Evolutionary conservation across 257 asterid genomes (phyloP), one percentile per base, ranked within the genome.

Genomic region (Ilex aquifolium): DNA sequence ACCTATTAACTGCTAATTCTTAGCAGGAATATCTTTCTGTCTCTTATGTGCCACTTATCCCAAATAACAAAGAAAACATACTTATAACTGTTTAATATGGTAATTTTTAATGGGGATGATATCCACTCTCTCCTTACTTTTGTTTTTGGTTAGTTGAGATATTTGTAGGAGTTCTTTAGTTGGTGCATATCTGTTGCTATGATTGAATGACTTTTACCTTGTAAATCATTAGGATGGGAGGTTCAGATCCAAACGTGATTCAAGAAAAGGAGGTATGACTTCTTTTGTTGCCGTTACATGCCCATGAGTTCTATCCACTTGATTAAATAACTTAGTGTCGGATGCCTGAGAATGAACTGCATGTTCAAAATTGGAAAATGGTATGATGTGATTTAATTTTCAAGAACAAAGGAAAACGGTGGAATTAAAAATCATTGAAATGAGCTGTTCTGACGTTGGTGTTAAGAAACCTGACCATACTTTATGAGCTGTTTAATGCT

Each of bases 221-320:
- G 62, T 79, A 60, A 75, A 70, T 77, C 72, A 74, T 70, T 72
- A 92, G 99, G 99, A 92, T 68, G 99, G 99, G 69, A 84, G 93
- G 84, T 92, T 80, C 86, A 83, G 96, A 81, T 89, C 97, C 62
- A 92, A 90, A 81, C 92, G 97, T 50, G 99, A 92, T 79, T 88
- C 97, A n/a, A 82, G 97, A 51, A 92, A 89, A 87, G 95, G 95
- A 87, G 99, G 99, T 92, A 87, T 44, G 82, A 30, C 15, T 8
- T 8, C 27, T 21, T 21, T 21, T 21, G 27, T 77, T 61, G 16
- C 60, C 65, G 74, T 48, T 71, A 27, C 21, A 27, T 55, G 49
- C 30, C 27, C 56, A 62, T 58, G 67, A 67, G 57, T 65, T 70
- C 57, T 49, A 36, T 44, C 21, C 51, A 58, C 57, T 52, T 70